Percentiles rank a stretch among this genome's conserved stretches.
Evolutionary conservation across 106 monocot genomes (phyloP).

Genomic region (Platanthera guangdongensis): DNA sequence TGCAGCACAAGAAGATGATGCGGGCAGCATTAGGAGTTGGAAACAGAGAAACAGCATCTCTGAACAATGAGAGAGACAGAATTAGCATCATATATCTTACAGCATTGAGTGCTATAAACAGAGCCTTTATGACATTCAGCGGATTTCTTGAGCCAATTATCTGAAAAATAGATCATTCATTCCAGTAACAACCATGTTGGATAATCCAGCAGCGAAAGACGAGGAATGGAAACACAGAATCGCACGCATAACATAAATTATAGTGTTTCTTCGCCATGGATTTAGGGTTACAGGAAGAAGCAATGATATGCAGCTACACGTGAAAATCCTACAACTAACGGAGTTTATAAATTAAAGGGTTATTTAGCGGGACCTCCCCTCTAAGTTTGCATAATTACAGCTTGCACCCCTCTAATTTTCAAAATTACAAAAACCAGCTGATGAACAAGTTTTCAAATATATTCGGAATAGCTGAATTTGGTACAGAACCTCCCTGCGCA

Average conservation of each 20-base stretch:
- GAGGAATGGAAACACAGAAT: neutral
- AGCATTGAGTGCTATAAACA: constrained; percentile 71
- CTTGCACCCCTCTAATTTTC: too few relatives aligned
- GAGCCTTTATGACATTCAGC: constrained; percentile 59
- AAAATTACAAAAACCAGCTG: too few relatives aligned
- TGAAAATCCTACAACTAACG: too few relatives aligned
- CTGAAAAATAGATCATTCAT: constrained; percentile 25
- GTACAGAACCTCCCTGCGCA: too few relatives aligned
- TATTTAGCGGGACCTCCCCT: too few relatives aligned
- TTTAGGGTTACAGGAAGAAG: too few relatives aligned
- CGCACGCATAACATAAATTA: too few relatives aligned
- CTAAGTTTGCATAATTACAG: too few relatives aligned
- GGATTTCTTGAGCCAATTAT: constrained; percentile 72
- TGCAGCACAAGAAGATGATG: constrained; percentile 35
- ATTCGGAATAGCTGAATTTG: too few relatives aligned
- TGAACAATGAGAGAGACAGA: neutral
- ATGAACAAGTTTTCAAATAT: neutral
- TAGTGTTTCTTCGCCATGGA: too few relatives aligned
- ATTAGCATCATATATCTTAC: constrained; percentile 24
- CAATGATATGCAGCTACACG: too few relatives aligned
- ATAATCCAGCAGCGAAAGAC: neutral
- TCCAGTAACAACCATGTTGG: neutral
- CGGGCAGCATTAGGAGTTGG: neutral
- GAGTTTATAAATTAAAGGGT: too few relatives aligned
- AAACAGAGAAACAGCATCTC: neutral